Evolutionary conservation across 306 rosid genomes (phyloP).

Genomic region (Vachellia collinsii): DNA sequence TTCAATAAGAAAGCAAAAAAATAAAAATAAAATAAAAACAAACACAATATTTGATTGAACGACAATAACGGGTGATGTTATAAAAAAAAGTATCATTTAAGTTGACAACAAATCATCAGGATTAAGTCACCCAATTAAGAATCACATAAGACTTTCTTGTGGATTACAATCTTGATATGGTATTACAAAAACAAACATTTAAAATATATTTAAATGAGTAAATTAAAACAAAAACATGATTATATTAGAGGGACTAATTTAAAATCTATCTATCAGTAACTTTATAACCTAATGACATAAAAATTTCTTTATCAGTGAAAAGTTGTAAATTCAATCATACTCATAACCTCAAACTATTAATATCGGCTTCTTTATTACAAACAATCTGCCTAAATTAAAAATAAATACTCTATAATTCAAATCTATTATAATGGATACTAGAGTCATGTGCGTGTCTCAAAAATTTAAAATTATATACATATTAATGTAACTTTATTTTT

Average conservation of each 20-base stretch:
- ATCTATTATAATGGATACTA: conserved; percentile 20
- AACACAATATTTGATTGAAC: background rate
- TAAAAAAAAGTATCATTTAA: too few species aligned
- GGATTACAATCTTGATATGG: background rate
- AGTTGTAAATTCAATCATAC: too few species aligned
- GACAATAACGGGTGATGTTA: background rate
- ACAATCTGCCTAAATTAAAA: background rate
- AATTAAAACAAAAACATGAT: background rate
- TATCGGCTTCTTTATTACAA: too few species aligned
- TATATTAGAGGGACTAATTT: background rate
- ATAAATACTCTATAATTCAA: background rate
- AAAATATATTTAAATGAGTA: background rate
- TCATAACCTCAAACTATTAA: too few species aligned
- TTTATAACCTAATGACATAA: too few species aligned
- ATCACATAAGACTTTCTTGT: background rate
- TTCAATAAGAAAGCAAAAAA: background rate
- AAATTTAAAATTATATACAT: background rate
- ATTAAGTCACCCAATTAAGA: background rate
- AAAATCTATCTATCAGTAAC: background rate
- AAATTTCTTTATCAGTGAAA: too few species aligned
- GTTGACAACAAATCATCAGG: background rate
- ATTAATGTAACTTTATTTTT: conserved; percentile 42
- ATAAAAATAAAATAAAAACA: background rate
- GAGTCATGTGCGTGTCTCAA: conserved; percentile 10
- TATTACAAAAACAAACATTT: background rate